Base-by-base conservation (phyloP, 306 rosid genomes). In the Medicago arabica region DNA sequence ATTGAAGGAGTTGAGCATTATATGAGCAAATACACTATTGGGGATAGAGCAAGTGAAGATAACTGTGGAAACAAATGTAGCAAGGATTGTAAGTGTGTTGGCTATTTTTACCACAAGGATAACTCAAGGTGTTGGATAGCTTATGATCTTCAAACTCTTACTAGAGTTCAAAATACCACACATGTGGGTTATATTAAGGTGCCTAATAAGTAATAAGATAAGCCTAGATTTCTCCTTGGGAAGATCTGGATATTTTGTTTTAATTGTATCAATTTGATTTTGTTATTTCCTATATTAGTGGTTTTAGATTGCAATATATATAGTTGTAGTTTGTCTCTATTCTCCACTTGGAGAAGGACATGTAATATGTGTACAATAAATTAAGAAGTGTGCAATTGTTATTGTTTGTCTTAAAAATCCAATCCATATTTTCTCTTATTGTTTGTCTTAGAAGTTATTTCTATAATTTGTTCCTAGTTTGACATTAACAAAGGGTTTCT, bases 1-100 rank as follows among this genome's bases (percentile, higher is more conserved):
- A 1, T 86, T 39, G 85, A 79, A 66, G 90, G 95, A 0, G 90
- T 88, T 15, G 91, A 89, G 9, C 95, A 89, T 78, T 91, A 85
- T 81, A 71, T 82, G 89, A 86, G 87, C 73, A 88, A 85, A 71
- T 92, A 71, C 85, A 86, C 86, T 0, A 44, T 0, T 0, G 97
- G 93, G 49, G 78, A 67, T 38, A 63, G 71, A 1, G 47, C 76
- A 0, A 85, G 74, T 23, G 89, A 89, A 57, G 81, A 28, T 6
- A 78, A 12, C 87, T 91, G 88, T 78, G 88, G 83, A 4, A 82
- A 75, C 10, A 84, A 84, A 34, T 91, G 94, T 13, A 81, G 68
- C 23, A 77, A 14, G 7, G 91, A 89, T 2, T 86, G 91, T 75
- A 87, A 87, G 83, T 87, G 90, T 75, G 71, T 84, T 69, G 90